These are phyloP conservation scores for Abrus pulchellus DNA, from an alignment of 306 rosid species.

Conservation along the genomic window DNA sequence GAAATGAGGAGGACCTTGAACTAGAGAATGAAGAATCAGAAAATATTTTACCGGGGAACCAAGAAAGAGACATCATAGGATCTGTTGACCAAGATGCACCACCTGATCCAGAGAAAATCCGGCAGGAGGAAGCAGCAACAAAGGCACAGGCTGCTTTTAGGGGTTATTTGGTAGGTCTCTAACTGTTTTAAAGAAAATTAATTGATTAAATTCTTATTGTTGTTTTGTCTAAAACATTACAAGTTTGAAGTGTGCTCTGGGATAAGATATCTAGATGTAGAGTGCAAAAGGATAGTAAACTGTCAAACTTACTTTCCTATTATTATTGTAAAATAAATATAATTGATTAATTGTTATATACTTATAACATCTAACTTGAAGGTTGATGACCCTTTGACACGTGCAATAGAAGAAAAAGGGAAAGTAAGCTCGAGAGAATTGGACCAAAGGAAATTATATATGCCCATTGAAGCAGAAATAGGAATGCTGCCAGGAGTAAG, in stretches of 20 bases:
- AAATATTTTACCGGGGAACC: constrained; percentile 53
- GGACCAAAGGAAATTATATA: neutral
- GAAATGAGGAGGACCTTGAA: constrained; percentile 54
- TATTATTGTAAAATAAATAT: neutral
- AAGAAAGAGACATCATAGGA: constrained; percentile 57
- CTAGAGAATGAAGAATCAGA: constrained; percentile 59
- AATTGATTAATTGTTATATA: neutral
- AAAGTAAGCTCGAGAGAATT: neutral
- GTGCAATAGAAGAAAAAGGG: neutral
- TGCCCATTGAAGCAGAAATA: neutral
- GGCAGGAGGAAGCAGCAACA: constrained; percentile 77
- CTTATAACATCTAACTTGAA: constrained; percentile 23
- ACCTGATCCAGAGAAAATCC: constrained; percentile 67
- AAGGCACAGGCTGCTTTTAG: constrained; percentile 80
- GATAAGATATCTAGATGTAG: constrained; percentile 7
- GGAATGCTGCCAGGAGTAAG: constrained; percentile 7
- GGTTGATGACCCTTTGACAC: neutral
- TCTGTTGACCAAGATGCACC: constrained; percentile 57
- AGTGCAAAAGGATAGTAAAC: neutral
- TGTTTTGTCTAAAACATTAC: neutral
- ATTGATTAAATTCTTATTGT: constrained; percentile 5
- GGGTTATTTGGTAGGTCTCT: constrained; percentile 79
- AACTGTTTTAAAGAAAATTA: constrained; percentile 11
- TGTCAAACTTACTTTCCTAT: constrained; percentile 17
- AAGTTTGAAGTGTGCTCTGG: neutral